Evolutionary conservation across 139 green algal genomes (phyloP).

Genomic region (Monoraphidium neglectum): DNA sequence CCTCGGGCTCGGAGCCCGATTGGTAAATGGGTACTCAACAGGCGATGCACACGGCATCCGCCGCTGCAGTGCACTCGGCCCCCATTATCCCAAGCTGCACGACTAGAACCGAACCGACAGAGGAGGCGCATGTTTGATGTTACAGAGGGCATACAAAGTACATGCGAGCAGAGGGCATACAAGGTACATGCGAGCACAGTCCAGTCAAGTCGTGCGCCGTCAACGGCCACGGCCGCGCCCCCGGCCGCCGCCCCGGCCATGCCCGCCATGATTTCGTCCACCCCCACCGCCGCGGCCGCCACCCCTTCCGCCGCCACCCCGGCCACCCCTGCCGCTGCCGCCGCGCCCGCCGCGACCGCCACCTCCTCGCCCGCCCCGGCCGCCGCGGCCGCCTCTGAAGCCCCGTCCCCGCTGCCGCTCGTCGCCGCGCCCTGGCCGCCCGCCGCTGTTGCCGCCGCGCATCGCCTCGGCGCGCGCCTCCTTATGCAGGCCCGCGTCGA

Average conservation of each 20-base stretch:
- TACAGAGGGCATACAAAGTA: too few relatives aligned
- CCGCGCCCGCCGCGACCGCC: not conserved
- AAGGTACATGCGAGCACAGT: too few relatives aligned
- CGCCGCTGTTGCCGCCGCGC: slow-evolving; percentile 6
- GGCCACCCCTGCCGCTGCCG: not conserved
- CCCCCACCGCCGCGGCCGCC: not conserved
- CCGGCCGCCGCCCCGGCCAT: slow-evolving; percentile 5
- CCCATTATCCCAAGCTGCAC: too few relatives aligned
- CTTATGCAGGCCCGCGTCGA: slow-evolving; percentile 13
- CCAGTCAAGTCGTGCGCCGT: too few relatives aligned
- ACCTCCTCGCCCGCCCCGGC: not conserved
- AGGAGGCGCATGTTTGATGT: too few relatives aligned
- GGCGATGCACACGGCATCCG: too few relatives aligned
- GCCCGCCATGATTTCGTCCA: not conserved
- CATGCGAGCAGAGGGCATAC: too few relatives aligned
- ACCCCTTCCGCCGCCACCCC: slow-evolving; percentile 3
- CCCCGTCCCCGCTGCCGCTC: not conserved
- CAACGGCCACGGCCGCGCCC: slow-evolving; percentile 2
- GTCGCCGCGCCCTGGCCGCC: not conserved
- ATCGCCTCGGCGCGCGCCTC: slow-evolving; percentile 15
- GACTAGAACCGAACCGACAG: too few relatives aligned
- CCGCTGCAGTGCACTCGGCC: too few relatives aligned
- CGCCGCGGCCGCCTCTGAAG: not conserved
- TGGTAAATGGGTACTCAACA: too few relatives aligned
- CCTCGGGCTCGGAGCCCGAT: too few relatives aligned